A percentile compares a stretch with the other conserved stretches of the same genome.
Evolutionary conservation across 768 basidiomycete species (phyloP).

Genomic region (Lentinula detonsa): DNA sequence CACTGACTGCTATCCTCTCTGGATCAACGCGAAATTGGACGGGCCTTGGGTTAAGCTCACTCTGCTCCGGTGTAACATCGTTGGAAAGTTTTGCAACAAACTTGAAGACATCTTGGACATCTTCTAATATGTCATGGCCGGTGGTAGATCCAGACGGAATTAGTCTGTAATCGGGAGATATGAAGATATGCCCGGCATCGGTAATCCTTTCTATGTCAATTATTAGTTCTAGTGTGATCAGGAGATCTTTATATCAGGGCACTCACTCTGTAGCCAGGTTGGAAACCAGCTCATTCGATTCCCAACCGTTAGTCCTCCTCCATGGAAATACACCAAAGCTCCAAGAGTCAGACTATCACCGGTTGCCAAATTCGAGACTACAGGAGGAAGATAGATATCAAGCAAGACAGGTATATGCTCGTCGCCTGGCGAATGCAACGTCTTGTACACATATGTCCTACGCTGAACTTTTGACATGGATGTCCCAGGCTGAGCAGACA

Average conservation of each 20-base stretch:
- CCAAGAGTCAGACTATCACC: neutral
- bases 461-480: neutral
- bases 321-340: slow-evolving; percentile 39
- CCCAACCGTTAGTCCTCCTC: slow-evolving; percentile 58
- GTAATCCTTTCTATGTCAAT: slow-evolving; percentile 35
- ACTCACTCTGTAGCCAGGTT: slow-evolving; percentile 52
- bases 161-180: slow-evolving; percentile 61
- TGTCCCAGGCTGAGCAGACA: too few species aligned
- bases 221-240: neutral
- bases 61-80: slow-evolving; percentile 1
- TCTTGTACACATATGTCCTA: neutral
- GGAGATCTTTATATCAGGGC: neutral
- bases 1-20: slow-evolving; percentile 43
- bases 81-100: slow-evolving; percentile 33
- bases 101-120: slow-evolving; percentile 49
- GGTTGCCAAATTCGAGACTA: neutral
- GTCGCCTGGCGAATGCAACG: neutral
- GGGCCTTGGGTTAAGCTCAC: neutral
- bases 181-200: slow-evolving; percentile 45
- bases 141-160: slow-evolving; percentile 42
- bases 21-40: slow-evolving; percentile 32
- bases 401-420: neutral
- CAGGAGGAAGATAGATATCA: neutral
- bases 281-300: slow-evolving; percentile 60
- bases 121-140: slow-evolving; percentile 50